A percentile compares a stretch with the other conserved stretches of the same genome.
phyloP scores from a whole-genome alignment of 257 asterid species.

The Plantago ovata region DNA sequence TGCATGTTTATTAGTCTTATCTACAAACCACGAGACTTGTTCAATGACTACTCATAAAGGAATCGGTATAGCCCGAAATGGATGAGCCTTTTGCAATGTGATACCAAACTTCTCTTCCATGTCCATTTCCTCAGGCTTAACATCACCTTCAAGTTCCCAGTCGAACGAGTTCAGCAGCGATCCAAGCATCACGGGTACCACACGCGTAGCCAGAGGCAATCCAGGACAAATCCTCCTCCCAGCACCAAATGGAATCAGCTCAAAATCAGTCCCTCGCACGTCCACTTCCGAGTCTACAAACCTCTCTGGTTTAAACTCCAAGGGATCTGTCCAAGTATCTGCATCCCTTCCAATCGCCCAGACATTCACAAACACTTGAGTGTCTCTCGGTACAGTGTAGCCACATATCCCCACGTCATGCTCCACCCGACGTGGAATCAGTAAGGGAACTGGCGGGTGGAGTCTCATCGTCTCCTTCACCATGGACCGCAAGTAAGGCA shows the following conservation, averaged over 20 bases:
- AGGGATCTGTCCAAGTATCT: not conserved
- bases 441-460: not conserved
- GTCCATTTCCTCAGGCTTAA: not conserved
- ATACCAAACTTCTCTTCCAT: slow-evolving; percentile 5
- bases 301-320: not conserved
- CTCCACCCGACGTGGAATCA: not conserved
- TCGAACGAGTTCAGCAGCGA: slow-evolving; percentile 1
- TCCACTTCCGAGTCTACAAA: slow-evolving; percentile 2
- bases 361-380: not conserved
- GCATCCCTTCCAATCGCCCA: slow-evolving; percentile 7
- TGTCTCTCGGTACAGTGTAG: not conserved
- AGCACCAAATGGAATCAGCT: slow-evolving; percentile 6
- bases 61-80: not conserved
- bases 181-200: slow-evolving; percentile 4
- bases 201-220: slow-evolving; percentile 3
- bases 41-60: too few species aligned
- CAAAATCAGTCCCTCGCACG: slow-evolving; percentile 1
- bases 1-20: too few species aligned
- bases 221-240: slow-evolving; percentile 7
- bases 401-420: not conserved
- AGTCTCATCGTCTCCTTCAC: slow-evolving; percentile 2
- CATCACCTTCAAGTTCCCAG: slow-evolving; percentile 3
- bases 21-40: too few species aligned
- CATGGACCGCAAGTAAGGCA: slow-evolving; percentile 12
- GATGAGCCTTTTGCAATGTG: slow-evolving; percentile 1